These are phyloP conservation scores for Mycogone perniciosa DNA, from an alignment of 2,329 filamentous ascomycete species.

Conservation along the genomic window DNA sequence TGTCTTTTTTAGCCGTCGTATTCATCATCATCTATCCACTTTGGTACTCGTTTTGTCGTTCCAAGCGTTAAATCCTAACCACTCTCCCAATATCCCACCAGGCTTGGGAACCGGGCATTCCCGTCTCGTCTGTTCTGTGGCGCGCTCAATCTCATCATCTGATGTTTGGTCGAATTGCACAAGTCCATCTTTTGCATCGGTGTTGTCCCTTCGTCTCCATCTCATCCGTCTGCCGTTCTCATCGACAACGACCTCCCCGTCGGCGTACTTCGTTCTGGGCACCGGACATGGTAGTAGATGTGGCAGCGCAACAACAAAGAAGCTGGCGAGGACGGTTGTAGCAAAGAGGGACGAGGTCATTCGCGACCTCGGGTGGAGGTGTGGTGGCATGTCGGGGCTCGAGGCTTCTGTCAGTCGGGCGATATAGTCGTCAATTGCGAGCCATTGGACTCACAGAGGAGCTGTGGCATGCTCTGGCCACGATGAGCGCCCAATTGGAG, in stretches of 20 bases:
- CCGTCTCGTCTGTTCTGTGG: constrained; percentile 45
- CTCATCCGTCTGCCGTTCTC: constrained; percentile 40
- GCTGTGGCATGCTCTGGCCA: constrained; percentile 15
- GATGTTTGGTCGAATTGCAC: constrained; percentile 40
- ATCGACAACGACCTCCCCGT: constrained; percentile 50
- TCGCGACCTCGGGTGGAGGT: constrained; percentile 88
- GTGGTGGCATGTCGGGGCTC: constrained; percentile 60
- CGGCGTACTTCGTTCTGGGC: constrained; percentile 66
- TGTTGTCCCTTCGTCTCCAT: constrained; percentile 34
- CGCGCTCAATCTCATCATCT: constrained; percentile 29
- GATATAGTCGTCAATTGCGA: not conserved
- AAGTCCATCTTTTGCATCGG: constrained; percentile 39
- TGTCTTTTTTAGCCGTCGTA: constrained; percentile 2
- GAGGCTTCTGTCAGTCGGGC: not conserved
- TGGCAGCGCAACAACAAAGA: constrained; percentile 85
- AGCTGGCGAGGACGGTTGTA: constrained; percentile 81
- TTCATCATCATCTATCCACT: constrained; percentile 20
- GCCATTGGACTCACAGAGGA: constrained; percentile 16
- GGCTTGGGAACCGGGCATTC: constrained; percentile 95
- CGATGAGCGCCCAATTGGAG: constrained; percentile 5
- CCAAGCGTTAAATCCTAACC: constrained; percentile 58
- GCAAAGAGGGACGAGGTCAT: constrained; percentile 93
- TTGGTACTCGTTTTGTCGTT: constrained; percentile 17
- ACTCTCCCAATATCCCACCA: constrained; percentile 65
- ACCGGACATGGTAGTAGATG: constrained; percentile 90